Evolutionary conservation across 192 early-diverging fungal species (phyloP).

Genomic region (Backusella macrospora): DNA sequence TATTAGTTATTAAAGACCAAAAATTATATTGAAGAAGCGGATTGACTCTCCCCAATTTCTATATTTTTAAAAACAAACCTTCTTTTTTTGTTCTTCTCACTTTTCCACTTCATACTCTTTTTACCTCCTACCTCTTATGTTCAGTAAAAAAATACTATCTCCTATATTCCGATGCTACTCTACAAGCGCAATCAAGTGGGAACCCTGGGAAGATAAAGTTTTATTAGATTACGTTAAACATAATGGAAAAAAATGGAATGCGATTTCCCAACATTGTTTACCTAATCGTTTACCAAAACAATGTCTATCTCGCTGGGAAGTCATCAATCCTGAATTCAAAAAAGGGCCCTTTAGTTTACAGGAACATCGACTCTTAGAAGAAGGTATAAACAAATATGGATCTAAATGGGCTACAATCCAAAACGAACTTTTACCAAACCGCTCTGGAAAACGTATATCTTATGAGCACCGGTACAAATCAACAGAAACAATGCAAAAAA

Average conservation of each 20-base stretch:
- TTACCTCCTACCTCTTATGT: neutral
- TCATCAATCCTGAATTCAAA: neutral
- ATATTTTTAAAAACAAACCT: neutral
- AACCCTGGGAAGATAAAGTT: slow-evolving; percentile 28
- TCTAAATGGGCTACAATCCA: slow-evolving; percentile 14
- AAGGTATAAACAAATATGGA: slow-evolving; percentile 21
- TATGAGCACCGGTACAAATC: neutral
- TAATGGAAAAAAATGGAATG: slow-evolving; percentile 27
- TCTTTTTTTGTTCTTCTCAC: neutral
- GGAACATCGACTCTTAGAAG: neutral
- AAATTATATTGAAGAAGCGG: no score
- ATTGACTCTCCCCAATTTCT: no score
- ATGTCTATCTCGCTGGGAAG: slow-evolving; percentile 10
- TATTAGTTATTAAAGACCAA: no score
- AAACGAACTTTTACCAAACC: slow-evolving; percentile 25
- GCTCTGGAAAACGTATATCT: neutral
- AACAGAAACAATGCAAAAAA: neutral
- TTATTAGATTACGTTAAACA: slow-evolving; percentile 20
- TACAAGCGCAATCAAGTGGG: slow-evolving; percentile 14
- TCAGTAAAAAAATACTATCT: neutral
- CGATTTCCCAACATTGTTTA: slow-evolving; percentile 22
- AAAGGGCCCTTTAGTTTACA: neutral
- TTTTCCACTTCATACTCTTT: neutral
- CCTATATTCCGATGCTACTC: neutral
- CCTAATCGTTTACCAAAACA: neutral